phyloP scores from a whole-genome alignment of 2,329 filamentous ascomycete genomes.

The Gnomoniopsis sp. region DNA sequence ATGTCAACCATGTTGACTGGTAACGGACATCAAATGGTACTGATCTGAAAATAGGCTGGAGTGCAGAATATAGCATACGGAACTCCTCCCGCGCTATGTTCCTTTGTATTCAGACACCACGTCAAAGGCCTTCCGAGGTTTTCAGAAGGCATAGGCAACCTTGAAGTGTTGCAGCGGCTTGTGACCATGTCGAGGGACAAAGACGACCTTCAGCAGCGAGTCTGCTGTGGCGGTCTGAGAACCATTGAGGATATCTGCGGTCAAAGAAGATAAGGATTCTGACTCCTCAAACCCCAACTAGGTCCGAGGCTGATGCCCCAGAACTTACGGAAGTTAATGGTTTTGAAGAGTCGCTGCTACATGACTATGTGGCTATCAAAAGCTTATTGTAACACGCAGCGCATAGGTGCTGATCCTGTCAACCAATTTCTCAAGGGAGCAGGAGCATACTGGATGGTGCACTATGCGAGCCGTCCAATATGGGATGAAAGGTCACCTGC shows the following conservation, averaged over 20 bases:
- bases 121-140: neutral
- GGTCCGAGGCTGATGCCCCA: no score
- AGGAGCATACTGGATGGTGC: no score
- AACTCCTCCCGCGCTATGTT: neutral
- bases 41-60: neutral
- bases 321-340: no score
- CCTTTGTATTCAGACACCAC: neutral
- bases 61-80: neutral
- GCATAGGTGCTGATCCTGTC: no score
- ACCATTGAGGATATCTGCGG: neutral
- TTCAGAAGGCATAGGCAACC: neutral
- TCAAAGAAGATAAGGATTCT: neutral
- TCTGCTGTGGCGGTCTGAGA: neutral
- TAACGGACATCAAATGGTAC: neutral
- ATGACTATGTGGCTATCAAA: no score
- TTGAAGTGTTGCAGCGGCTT: neutral
- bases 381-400: no score
- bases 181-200: neutral
- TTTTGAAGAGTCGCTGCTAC: no score
- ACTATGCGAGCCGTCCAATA: no score
- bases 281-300: neutral
- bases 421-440: no score
- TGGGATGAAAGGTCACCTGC: no score
- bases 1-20: neutral
- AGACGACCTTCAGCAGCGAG: neutral